Evolutionary conservation across 805 yeast genomes (phyloP).

Genomic region (Lachancea waltii): DNA sequence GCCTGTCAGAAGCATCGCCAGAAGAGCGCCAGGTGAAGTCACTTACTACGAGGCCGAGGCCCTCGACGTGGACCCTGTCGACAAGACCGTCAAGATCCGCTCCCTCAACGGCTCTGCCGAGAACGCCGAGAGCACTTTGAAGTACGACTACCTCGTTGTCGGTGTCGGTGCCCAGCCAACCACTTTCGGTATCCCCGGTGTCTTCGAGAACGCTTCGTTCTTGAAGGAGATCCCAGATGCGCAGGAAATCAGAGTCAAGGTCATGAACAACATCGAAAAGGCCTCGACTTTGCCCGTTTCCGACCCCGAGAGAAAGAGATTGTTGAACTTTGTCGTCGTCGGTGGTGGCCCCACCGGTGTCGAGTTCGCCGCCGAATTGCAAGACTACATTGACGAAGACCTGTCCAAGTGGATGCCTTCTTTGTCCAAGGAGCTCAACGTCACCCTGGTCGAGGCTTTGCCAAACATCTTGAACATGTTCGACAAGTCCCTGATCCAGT

Average conservation of each 20-base stretch:
- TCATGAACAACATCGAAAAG: conserved; percentile 84
- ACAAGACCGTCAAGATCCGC: conserved; percentile 57
- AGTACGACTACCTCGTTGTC: conserved; percentile 78
- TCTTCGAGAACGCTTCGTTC: conserved; percentile 78
- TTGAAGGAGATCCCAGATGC: conserved; percentile 89
- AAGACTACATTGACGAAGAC: conserved; percentile 91
- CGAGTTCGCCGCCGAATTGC: conserved; percentile 93
- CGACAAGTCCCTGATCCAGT: conserved; percentile 60
- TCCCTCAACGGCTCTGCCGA: conserved; percentile 42
- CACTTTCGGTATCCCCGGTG: conserved; percentile 94
- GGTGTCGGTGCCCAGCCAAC: conserved; percentile 96
- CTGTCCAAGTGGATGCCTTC: conserved; percentile 83
- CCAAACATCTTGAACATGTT: conserved; percentile 81
- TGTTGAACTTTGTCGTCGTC: conserved; percentile 83
- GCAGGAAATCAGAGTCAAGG: conserved; percentile 68
- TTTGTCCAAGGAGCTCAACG: conserved; percentile 73
- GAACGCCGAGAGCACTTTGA: conserved; percentile 41
- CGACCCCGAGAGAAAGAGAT: conserved; percentile 74
- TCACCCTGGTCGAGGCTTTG: conserved; percentile 82
- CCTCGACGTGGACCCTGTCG: conserved; percentile 66
- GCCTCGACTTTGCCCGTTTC: conserved; percentile 70
- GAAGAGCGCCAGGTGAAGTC: conserved; percentile 72
- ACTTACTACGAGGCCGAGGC: conserved; percentile 88
- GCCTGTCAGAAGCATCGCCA: conserved; percentile 82
- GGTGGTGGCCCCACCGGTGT: conserved; percentile 99